A percentile compares a stretch with the other conserved stretches of the same genome.
These are phyloP conservation scores for Colletotrichum lentis DNA, from an alignment of 2,329 filamentous ascomycete species.

Conservation along the genomic window DNA sequence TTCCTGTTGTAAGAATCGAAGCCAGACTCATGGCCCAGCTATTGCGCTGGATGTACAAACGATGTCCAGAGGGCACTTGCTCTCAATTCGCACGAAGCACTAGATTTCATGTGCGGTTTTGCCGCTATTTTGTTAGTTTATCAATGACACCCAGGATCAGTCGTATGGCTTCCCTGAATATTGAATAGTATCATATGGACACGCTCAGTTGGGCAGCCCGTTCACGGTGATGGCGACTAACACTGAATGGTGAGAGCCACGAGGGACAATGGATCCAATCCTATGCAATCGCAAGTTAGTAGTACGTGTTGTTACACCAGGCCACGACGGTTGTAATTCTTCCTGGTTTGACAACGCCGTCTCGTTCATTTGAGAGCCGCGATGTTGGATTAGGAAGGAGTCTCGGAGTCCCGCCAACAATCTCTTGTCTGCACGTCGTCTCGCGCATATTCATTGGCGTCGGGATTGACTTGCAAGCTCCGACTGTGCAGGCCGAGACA, in stretches of 20 bases:
- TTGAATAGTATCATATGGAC: conserved; percentile 17
- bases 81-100: conserved; percentile 27
- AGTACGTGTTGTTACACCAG: conserved; percentile 26
- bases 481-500: background rate
- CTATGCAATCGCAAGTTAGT: conserved; percentile 17
- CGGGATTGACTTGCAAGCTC: background rate
- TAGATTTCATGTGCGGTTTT: conserved; percentile 27
- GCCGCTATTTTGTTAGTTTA: conserved; percentile 25
- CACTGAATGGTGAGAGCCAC: background rate
- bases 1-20: conserved; percentile 49
- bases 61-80: conserved; percentile 21
- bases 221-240: background rate
- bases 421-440: background rate
- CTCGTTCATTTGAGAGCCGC: too few relatives aligned
- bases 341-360: conserved; percentile 5
- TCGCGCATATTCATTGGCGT: background rate
- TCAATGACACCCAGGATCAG: conserved; percentile 21
- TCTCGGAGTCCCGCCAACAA: background rate
- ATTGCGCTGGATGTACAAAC: conserved; percentile 35
- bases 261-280: conserved; percentile 13
- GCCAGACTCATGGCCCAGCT: conserved; percentile 6
- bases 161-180: conserved; percentile 13
- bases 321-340: conserved; percentile 26
- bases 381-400: background rate
- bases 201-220: background rate